Conservation (phyloP, 1,284 basidiomycete species). For the Filobasidium uniguttulatum region DNA sequence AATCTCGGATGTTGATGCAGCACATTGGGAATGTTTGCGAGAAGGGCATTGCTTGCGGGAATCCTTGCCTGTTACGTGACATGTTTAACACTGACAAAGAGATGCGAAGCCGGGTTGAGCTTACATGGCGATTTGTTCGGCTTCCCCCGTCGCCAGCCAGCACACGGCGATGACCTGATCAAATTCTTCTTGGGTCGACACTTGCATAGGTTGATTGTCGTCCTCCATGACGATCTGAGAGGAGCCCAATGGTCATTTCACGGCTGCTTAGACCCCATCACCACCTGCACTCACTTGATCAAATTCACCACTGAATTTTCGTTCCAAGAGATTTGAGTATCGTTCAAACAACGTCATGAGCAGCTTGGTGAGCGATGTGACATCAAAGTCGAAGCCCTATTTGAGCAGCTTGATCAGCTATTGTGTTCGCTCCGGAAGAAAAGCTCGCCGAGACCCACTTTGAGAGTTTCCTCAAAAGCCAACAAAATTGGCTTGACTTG, state of each 20-base stretch:
- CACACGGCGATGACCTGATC: conserved; percentile 66
- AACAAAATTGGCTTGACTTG: conserved; percentile 72
- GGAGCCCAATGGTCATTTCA: neutral
- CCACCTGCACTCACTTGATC: conserved; percentile 46
- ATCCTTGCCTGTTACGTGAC: conserved; percentile 43
- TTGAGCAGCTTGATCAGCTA: neutral
- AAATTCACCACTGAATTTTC: conserved; percentile 68
- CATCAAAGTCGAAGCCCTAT: conserved; percentile 81
- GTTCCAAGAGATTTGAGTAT: conserved; percentile 70
- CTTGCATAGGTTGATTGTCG: conserved; percentile 82
- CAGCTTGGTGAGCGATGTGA: conserved; percentile 66
- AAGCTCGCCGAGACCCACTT: conserved; percentile 46
- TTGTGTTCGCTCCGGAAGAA: neutral
- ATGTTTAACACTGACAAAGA: neutral
- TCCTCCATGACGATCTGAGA: conserved; percentile 70
- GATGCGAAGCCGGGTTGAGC: conserved; percentile 18
- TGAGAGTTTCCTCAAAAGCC: conserved; percentile 81
- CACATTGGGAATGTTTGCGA: conserved; percentile 89
- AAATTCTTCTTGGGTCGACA: conserved; percentile 57
- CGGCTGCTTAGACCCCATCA: neutral
- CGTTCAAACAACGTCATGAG: conserved; percentile 79
- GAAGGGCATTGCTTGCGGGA: conserved; percentile 77
- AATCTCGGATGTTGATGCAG: conserved; percentile 87
- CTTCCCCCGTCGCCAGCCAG: conserved; percentile 65
- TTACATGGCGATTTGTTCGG: conserved; percentile 50